These are phyloP conservation scores for Kodamaea suecica DNA, from an alignment of 1,139 yeast species.

Conservation along the genomic window DNA sequence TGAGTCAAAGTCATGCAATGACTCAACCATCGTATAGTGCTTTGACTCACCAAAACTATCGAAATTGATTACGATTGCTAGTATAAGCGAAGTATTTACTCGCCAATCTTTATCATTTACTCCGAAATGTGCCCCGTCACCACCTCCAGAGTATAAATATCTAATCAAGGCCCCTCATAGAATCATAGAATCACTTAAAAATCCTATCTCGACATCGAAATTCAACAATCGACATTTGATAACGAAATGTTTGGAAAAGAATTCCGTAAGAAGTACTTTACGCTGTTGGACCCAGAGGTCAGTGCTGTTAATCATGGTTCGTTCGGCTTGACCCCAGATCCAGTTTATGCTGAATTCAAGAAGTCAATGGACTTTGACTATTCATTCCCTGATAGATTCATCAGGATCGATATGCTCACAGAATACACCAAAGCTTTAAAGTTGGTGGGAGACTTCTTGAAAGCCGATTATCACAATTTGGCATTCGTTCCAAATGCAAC, in stretches of 20 bases:
- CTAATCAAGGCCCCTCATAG: too few species aligned
- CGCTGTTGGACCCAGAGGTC: slow-evolving; percentile 31
- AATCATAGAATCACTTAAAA: too few species aligned
- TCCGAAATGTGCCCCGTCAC: too few species aligned
- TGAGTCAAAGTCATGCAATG: too few species aligned
- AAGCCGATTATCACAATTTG: slow-evolving; percentile 42
- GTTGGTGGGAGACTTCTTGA: slow-evolving; percentile 36
- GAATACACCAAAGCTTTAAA: slow-evolving; percentile 31
- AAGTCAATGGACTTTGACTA: slow-evolving; percentile 26
- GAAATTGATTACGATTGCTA: too few species aligned
- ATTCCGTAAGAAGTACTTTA: slow-evolving; percentile 47
- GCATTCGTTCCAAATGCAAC: slow-evolving; percentile 62
- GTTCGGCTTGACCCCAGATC: slow-evolving; percentile 48
- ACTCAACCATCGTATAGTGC: too few species aligned
- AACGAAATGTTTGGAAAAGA: slow-evolving; percentile 51
- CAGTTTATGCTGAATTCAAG: slow-evolving; percentile 29
- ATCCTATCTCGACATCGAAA: too few species aligned
- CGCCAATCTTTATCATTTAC: too few species aligned
- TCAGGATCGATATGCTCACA: slow-evolving; percentile 20
- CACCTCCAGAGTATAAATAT: too few species aligned
- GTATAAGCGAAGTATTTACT: too few species aligned
- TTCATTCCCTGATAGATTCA: slow-evolving; percentile 42
- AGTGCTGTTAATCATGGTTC: slow-evolving; percentile 55
- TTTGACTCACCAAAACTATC: too few species aligned
- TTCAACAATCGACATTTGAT: too few species aligned